These are phyloP conservation scores for Globisporangium perplexum DNA, from an alignment of 352 stramenopile species.

Conservation along the genomic window DNA sequence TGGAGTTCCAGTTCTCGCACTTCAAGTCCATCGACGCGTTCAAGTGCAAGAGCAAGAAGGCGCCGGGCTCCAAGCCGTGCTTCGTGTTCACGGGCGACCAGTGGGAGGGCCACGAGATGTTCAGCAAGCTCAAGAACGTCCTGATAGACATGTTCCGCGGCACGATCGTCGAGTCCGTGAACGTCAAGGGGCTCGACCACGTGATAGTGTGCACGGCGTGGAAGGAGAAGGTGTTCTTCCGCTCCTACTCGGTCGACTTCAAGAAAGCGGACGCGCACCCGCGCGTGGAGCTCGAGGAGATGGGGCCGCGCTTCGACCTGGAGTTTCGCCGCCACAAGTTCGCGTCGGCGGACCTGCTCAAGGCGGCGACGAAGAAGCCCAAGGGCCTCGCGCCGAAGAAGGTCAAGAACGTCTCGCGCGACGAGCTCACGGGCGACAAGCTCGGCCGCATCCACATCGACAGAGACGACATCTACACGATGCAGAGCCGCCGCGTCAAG, in stretches of 20 bases:
- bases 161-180: conserved; percentile 93
- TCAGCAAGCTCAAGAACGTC: conserved; percentile 93
- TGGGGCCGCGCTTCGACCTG: conserved; percentile 89
- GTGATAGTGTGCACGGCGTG: conserved; percentile 96
- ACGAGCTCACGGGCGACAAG: conserved; percentile 97
- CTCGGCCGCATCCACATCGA: conserved; percentile 98
- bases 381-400: conserved; percentile 92
- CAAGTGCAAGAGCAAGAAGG: conserved; percentile 89
- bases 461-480: conserved; percentile 96
- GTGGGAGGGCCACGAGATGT: conserved; percentile 90
- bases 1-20: conserved; percentile 95
- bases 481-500: conserved; percentile 94
- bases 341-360: conserved; percentile 93
- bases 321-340: conserved; percentile 93
- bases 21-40: conserved; percentile 95
- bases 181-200: conserved; percentile 96
- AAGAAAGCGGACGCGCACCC: conserved; percentile 86
- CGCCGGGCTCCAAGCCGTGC: conserved; percentile 93
- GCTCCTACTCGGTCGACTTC: conserved; percentile 95
- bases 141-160: conserved; percentile 97
- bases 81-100: conserved; percentile 95
- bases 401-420: conserved; percentile 97
- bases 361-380: conserved; percentile 92
- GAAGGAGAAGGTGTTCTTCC: conserved; percentile 91
- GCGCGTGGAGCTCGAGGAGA: conserved; percentile 86